Conservation (phyloP, 192 early-diverging fungal genomes). For the Backusella westeae region DNA sequence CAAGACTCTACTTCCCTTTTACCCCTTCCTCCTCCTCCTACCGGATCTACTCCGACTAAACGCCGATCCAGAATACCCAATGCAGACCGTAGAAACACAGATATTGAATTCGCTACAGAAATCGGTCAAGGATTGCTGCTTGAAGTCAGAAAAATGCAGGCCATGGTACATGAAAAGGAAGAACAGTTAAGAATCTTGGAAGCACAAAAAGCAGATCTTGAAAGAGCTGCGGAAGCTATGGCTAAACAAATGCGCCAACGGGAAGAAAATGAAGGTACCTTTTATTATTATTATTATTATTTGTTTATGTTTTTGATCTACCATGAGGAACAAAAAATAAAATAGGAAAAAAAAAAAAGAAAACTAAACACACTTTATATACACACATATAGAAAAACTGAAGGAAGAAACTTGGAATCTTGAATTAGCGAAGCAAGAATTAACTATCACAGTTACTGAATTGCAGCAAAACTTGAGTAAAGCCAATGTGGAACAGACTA, state of each 20-base stretch:
- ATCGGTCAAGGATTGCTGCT: constrained; percentile 44
- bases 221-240: constrained; percentile 47
- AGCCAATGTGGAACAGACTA: constrained; percentile 53
- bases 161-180: constrained; percentile 42
- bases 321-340: background rate
- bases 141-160: constrained; percentile 44
- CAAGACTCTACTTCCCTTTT: constrained; percentile 14
- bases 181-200: constrained; percentile 40
- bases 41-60: constrained; percentile 32
- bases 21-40: constrained; percentile 27
- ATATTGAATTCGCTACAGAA: constrained; percentile 49
- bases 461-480: constrained; percentile 44
- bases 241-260: constrained; percentile 47
- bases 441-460: constrained; percentile 41
- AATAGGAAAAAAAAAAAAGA: constrained; percentile 4
- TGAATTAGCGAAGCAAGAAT: constrained; percentile 49
- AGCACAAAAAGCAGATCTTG: constrained; percentile 49
- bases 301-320: background rate
- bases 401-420: constrained; percentile 59
- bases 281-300: background rate
- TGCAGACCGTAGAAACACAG: constrained; percentile 31
- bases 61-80: constrained; percentile 38
- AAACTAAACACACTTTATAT: background rate
- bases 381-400: constrained; percentile 38
- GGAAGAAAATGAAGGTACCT: constrained; percentile 57